Base-by-base conservation (phyloP, 768 basidiomycete species). In the Lactarius pseudohatsudake region DNA sequence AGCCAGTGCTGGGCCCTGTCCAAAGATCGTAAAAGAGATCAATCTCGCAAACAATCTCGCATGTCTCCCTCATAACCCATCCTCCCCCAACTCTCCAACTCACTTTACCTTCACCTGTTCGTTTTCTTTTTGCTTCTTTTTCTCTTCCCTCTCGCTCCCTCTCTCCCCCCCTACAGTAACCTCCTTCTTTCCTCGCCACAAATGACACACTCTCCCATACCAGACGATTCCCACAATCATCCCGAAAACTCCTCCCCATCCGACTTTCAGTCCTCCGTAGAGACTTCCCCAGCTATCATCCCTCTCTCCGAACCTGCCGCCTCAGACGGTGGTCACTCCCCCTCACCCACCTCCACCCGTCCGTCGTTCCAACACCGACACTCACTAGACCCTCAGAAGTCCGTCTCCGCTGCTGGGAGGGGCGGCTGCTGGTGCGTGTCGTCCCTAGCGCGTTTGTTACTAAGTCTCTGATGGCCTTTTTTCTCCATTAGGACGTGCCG, bases 401-500 rank as follows among this genome's bases (percentile, higher is more conserved):
- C 70, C 62, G 62, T 56, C 40, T 70, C 70, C 59, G 41, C 64
- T 22, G 68, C 70, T 3, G 61, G 70, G 26, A 65, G 67, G 41
- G 70, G 70, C 20, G 70, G 70, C 2, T 70, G 70, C 64, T 70
- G 70, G 70, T 70, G 32, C 55, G 70, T 64, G 11, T 22, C 57
- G 55, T 36, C 15, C 22, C 47, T 28, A 18, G 56, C 61, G 61
- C 57, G 47, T 40, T 53, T 50, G 16, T 65, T 13, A 41, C 30
- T 30, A 34, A 54, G 13, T 50, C 16, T 36, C 53, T 41, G 34
- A 34, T 57, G 8, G 2, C n/a, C 18, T 34, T 50, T 57, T 41
- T 22, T 36, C 57, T 41, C 43, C 38, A 40, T 30, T 69, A 93
- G 91, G 91, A 93, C 91, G 60, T 93, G 91, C 77, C 85, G 91